phyloP scores from a whole-genome alignment of 1,284 basidiomycete genomes.

The Dichomitus squalens region DNA sequence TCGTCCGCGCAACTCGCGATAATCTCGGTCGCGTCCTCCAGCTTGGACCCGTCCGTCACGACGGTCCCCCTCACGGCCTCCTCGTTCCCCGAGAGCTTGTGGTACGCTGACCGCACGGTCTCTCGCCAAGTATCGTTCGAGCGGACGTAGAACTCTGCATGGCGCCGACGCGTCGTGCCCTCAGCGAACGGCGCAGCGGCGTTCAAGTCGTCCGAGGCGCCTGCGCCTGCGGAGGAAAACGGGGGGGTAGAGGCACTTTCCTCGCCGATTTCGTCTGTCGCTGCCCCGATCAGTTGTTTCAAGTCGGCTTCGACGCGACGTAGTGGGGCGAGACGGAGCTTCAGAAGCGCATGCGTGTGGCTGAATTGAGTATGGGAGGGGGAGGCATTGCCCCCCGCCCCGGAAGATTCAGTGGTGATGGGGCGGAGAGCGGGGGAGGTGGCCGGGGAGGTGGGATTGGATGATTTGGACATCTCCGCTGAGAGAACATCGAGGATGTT shows the following conservation, averaged over 20 bases:
- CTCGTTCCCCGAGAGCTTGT: slow-evolving; percentile 2
- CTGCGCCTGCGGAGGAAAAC: too few species aligned
- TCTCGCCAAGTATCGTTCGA: slow-evolving; percentile 33
- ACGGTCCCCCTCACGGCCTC: neutral
- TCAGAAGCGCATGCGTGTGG: slow-evolving; percentile 48
- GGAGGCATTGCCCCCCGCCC: neutral
- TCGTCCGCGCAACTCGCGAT: slow-evolving; percentile 64
- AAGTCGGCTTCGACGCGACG: slow-evolving; percentile 57
- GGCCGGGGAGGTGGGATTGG: slow-evolving; percentile 10
- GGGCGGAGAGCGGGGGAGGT: slow-evolving; percentile 18
- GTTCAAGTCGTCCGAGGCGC: slow-evolving; percentile 10
- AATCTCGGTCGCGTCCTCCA: slow-evolving; percentile 55
- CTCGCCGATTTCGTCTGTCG: slow-evolving; percentile 41
- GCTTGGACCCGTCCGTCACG: slow-evolving; percentile 13
- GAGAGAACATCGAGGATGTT: slow-evolving; percentile 55
- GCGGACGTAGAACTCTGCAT: slow-evolving; percentile 34
- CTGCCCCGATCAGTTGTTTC: slow-evolving; percentile 50
- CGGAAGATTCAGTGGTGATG: slow-evolving; percentile 6
- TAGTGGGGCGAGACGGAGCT: slow-evolving; percentile 54
- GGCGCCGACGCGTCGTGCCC: slow-evolving; percentile 5
- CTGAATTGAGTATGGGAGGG: slow-evolving; percentile 35
- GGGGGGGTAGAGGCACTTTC: neutral
- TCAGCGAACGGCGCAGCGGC: slow-evolving; percentile 26
- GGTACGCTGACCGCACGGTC: slow-evolving; percentile 20
- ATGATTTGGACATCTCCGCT: slow-evolving; percentile 40